Percentiles rank a stretch among this genome's conserved stretches.
Conservation (phyloP, 1,284 basidiomycete genomes). For the Puccinia hordei region DNA sequence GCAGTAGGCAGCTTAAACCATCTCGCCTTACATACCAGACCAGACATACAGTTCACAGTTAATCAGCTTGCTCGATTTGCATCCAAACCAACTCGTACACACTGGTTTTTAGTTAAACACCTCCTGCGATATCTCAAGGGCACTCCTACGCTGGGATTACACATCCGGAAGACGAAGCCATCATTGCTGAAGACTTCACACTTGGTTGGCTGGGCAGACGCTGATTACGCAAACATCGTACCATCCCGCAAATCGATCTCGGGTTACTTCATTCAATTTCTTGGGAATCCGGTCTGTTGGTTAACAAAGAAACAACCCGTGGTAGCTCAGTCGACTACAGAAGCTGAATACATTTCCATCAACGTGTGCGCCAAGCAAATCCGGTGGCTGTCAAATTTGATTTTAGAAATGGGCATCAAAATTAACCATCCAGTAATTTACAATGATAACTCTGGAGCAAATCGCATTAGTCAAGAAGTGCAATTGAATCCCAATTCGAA, state of each 20-base stretch:
- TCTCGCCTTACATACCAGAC: slow-evolving; percentile 7
- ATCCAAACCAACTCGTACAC: neutral
- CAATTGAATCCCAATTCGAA: neutral
- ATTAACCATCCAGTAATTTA: neutral
- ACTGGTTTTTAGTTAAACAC: neutral
- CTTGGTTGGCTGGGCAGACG: too few species aligned
- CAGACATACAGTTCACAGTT: neutral
- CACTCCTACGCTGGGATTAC: too few species aligned
- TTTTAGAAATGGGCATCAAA: neutral
- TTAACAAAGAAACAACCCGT: neutral
- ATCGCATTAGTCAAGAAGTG: neutral
- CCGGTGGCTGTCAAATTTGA: neutral
- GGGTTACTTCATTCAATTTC: neutral
- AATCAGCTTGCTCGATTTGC: neutral
- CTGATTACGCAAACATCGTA: neutral
- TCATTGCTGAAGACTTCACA: too few species aligned
- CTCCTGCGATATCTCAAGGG: too few species aligned
- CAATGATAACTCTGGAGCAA: neutral
- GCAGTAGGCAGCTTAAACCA: slow-evolving; percentile 12
- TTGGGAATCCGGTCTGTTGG: neutral
- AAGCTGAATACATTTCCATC: neutral
- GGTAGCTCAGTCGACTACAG: neutral
- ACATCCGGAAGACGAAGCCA: too few species aligned
- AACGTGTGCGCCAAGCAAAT: neutral
- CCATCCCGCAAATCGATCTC: neutral